Evolutionary conservation across 768 basidiomycete genomes (phyloP).

Genomic region (Tylopilus balloui): DNA sequence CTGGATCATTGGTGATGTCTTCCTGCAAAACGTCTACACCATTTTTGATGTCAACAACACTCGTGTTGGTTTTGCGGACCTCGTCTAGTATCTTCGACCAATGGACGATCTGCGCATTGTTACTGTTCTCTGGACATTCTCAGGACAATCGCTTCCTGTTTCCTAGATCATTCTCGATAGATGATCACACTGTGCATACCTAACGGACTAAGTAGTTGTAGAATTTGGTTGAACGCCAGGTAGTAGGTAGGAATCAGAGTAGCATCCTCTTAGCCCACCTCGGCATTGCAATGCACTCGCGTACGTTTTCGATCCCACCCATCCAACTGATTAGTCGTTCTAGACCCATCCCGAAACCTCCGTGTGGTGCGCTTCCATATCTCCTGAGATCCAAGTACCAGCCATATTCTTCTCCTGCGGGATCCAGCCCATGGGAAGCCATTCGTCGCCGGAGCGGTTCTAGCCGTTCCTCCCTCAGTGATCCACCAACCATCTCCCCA

Average conservation of each 20-base stretch:
- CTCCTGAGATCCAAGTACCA: conserved; percentile 85
- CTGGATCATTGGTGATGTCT: conserved; percentile 36
- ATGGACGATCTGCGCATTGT: background rate
- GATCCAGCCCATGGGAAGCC: conserved; percentile 41
- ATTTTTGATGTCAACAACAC: conserved; percentile 31
- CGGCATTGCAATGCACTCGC: conserved; percentile 90
- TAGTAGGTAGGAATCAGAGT: conserved; percentile 34
- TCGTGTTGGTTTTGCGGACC: conserved; percentile 40
- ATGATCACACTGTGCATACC: background rate
- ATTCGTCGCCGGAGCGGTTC: conserved; percentile 51
- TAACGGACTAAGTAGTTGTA: background rate
- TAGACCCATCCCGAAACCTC: conserved; percentile 95
- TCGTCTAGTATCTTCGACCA: conserved; percentile 12
- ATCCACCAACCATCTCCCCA: conserved; percentile 92
- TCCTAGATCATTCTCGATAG: background rate
- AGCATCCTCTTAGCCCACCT: conserved; percentile 81
- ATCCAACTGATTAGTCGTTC: conserved; percentile 88
- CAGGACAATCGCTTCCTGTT: conserved; percentile 2
- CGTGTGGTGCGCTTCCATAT: conserved; percentile 87
- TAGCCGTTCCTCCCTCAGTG: conserved; percentile 75
- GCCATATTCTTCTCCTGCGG: conserved; percentile 36
- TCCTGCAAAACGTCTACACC: conserved; percentile 32
- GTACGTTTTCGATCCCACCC: conserved; percentile 82
- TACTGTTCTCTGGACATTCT: background rate
- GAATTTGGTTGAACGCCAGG: background rate